These are phyloP conservation scores for Sporothrix schenckii DNA, from an alignment of 2,329 filamentous ascomycete genomes.

Conservation along the genomic window DNA sequence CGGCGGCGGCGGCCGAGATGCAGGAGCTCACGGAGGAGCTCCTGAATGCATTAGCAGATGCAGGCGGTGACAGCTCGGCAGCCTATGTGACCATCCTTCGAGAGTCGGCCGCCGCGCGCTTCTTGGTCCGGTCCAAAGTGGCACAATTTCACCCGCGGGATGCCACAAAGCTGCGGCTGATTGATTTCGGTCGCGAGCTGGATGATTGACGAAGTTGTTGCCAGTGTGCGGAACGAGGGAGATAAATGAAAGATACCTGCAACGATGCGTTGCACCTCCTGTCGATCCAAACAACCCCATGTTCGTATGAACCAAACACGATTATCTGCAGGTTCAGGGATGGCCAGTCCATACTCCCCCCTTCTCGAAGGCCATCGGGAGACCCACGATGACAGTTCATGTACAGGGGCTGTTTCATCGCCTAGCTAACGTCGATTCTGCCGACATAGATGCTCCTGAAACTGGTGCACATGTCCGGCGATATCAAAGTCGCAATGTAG, in stretches of 20 bases:
- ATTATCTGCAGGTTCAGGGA: background rate
- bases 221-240: background rate
- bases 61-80: constrained; percentile 57
- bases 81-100: constrained; percentile 61
- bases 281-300: constrained; percentile 23
- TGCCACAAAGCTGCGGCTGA: constrained; percentile 59
- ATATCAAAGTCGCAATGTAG: too few relatives aligned
- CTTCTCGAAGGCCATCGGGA: background rate
- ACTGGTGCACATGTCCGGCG: too few relatives aligned
- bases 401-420: background rate
- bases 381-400: background rate
- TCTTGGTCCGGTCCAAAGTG: constrained; percentile 66
- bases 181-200: constrained; percentile 67
- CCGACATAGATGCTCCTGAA: background rate
- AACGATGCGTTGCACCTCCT: constrained; percentile 19
- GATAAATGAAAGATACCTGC: constrained; percentile 23
- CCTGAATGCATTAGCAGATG: constrained; percentile 60
- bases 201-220: constrained; percentile 49
- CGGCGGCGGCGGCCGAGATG: constrained; percentile 60
- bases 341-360: background rate
- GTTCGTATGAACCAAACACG: constrained; percentile 22
- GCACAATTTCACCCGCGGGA: constrained; percentile 68
- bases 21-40: constrained; percentile 62
- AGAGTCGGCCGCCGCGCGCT: constrained; percentile 65
- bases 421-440: background rate